These are phyloP conservation scores for Globisporangium megalacanthum DNA, from an alignment of 352 stramenopile species.

Conservation along the genomic window DNA sequence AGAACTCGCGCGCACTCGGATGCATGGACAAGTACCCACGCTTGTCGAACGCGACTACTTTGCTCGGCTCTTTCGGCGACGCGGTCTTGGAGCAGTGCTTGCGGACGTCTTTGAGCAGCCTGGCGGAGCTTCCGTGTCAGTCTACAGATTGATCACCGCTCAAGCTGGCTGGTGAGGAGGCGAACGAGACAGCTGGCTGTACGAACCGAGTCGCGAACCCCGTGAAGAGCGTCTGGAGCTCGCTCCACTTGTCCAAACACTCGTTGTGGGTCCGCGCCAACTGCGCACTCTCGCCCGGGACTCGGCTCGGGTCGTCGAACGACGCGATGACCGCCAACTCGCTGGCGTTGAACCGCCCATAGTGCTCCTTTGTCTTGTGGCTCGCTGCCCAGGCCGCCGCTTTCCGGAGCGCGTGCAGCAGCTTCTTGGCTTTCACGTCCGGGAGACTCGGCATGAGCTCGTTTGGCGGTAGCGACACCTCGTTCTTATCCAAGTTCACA, in stretches of 20 bases:
- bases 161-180: no score
- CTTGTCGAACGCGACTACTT: slow-evolving; percentile 37
- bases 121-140: slow-evolving; percentile 9
- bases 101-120: slow-evolving; percentile 53
- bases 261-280: slow-evolving; percentile 37
- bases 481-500: slow-evolving; percentile 66
- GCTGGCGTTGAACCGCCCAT: slow-evolving; percentile 16
- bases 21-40: slow-evolving; percentile 51
- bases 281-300: slow-evolving; percentile 21
- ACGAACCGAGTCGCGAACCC: slow-evolving; percentile 46
- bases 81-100: slow-evolving; percentile 39
- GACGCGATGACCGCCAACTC: slow-evolving; percentile 14
- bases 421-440: slow-evolving; percentile 54
- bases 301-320: slow-evolving; percentile 19
- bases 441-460: slow-evolving; percentile 44
- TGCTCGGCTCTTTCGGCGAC: slow-evolving; percentile 3
- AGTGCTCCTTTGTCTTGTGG: slow-evolving; percentile 23
- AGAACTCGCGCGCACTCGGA: slow-evolving; percentile 57
- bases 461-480: slow-evolving; percentile 34
- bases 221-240: slow-evolving; percentile 49
- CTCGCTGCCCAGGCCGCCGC: slow-evolving; percentile 32
- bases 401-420: slow-evolving; percentile 49
- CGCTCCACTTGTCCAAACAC: slow-evolving; percentile 46
- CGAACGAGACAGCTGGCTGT: no score
- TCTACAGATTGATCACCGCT: no score